These are phyloP conservation scores for Medicago ruthenica DNA, from an alignment of 306 rosid species.

Conservation along the genomic window DNA sequence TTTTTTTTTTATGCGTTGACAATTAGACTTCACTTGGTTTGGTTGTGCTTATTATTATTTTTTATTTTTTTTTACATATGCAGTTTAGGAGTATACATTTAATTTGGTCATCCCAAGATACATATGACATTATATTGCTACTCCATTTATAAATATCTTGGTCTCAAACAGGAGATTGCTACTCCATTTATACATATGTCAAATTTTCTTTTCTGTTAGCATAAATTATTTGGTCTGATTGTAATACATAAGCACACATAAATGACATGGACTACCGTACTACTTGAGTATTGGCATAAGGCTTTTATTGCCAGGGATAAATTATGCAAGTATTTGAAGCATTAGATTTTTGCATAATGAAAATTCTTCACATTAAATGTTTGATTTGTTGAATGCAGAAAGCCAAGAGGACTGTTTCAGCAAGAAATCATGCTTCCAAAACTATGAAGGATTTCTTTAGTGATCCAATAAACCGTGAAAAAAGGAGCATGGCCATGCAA, in stretches of 20 bases:
- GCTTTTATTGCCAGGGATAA: neutral
- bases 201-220: slow-evolving; percentile 7
- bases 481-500: slow-evolving; percentile 88
- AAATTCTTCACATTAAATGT: slow-evolving; percentile 30
- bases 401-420: slow-evolving; percentile 84
- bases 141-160: slow-evolving; percentile 21
- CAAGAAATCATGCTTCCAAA: slow-evolving; percentile 81
- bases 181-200: too few species aligned
- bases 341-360: slow-evolving; percentile 5
- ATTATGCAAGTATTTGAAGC: slow-evolving; percentile 20
- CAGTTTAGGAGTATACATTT: neutral
- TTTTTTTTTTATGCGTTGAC: neutral
- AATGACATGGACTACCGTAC: neutral
- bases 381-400: slow-evolving; percentile 57
- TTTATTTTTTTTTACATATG: neutral
- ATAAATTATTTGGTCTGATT: neutral
- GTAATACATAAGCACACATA: neutral
- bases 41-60: too few species aligned
- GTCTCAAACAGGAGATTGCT: too few species aligned
- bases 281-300: neutral
- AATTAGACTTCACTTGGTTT: neutral
- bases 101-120: slow-evolving; percentile 31
- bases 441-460: slow-evolving; percentile 80
- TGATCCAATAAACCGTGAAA: slow-evolving; percentile 85
- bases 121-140: neutral